These are phyloP conservation scores for Candida chauliodis DNA, from an alignment of 805 yeast genomes.

Conservation along the genomic window DNA sequence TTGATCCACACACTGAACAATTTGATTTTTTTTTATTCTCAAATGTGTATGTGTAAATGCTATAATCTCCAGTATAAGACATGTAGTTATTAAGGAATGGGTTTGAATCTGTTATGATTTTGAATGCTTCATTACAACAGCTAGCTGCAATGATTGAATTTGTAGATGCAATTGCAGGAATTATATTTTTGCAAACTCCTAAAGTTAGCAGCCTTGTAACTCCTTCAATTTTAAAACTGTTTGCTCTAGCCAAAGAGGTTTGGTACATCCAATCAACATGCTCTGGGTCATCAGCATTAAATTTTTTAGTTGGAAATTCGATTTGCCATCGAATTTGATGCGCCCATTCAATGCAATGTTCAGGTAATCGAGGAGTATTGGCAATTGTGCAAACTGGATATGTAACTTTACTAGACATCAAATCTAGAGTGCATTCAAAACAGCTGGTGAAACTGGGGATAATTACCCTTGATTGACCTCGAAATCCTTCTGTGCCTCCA, in stretches of 20 bases:
- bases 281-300: constrained; percentile 67
- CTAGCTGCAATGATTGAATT: constrained; percentile 90
- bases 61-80: constrained; percentile 83
- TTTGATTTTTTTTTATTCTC: constrained; percentile 53
- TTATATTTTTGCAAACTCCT: constrained; percentile 87
- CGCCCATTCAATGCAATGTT: constrained; percentile 93
- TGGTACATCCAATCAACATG: constrained; percentile 64
- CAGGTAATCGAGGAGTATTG: constrained; percentile 89
- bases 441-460: constrained; percentile 84
- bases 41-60: constrained; percentile 73
- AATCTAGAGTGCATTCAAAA: constrained; percentile 84
- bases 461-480: constrained; percentile 86
- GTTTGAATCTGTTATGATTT: constrained; percentile 66
- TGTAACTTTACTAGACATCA: constrained; percentile 61
- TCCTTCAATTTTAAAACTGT: constrained; percentile 64
- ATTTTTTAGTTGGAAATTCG: constrained; percentile 39
- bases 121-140: constrained; percentile 83
- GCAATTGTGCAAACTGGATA: constrained; percentile 94
- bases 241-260: constrained; percentile 57
- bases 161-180: constrained; percentile 93
- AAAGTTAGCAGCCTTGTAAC: constrained; percentile 69
- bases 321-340: constrained; percentile 71
- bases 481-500: constrained; percentile 94
- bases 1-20: constrained; percentile 76
- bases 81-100: constrained; percentile 72